phyloP scores from a whole-genome alignment of 306 rosid genomes.

The Malus sieversii region DNA sequence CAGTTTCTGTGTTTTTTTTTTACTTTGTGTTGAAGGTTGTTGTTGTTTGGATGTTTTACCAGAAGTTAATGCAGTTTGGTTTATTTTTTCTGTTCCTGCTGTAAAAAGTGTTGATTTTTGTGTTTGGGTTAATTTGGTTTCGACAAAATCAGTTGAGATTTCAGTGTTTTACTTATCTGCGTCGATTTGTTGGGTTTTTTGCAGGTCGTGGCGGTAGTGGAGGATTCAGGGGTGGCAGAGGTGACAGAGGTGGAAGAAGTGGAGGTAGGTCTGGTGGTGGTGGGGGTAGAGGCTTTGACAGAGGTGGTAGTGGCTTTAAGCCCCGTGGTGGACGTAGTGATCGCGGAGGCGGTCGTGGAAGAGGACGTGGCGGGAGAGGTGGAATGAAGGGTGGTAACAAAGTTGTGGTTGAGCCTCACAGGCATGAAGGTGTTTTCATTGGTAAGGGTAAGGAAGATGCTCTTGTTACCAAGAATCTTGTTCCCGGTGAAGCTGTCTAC shows the following conservation, averaged over 20 bases:
- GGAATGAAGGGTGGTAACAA: constrained; percentile 50
- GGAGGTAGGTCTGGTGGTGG: constrained; percentile 27
- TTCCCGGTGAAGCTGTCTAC: constrained; percentile 87
- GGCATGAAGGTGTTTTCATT: constrained; percentile 81
- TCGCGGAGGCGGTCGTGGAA: constrained; percentile 22
- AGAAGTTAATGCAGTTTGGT: too few species aligned
- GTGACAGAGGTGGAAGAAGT: constrained; percentile 28
- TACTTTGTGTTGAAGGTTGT: not conserved
- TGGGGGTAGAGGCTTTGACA: constrained; percentile 20
- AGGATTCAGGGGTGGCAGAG: constrained; percentile 38
- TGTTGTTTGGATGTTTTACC: too few species aligned
- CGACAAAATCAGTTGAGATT: not conserved
- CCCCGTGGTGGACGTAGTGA: constrained; percentile 22
- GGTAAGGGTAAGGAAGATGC: constrained; percentile 93
- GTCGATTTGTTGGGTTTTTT: not conserved
- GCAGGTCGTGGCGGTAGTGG: constrained; percentile 41
- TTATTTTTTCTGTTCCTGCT: too few species aligned
- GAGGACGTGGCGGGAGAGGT: constrained; percentile 24
- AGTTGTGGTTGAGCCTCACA: constrained; percentile 43
- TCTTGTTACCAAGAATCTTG: constrained; percentile 81
- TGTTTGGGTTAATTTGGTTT: not conserved
- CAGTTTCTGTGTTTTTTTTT: not conserved
- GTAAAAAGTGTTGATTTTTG: too few species aligned
- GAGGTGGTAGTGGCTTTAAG: constrained; percentile 18
- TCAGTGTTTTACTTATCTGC: not conserved